Conservation (phyloP, 805 yeast species). For the Debaryomyces hansenii region DNA sequence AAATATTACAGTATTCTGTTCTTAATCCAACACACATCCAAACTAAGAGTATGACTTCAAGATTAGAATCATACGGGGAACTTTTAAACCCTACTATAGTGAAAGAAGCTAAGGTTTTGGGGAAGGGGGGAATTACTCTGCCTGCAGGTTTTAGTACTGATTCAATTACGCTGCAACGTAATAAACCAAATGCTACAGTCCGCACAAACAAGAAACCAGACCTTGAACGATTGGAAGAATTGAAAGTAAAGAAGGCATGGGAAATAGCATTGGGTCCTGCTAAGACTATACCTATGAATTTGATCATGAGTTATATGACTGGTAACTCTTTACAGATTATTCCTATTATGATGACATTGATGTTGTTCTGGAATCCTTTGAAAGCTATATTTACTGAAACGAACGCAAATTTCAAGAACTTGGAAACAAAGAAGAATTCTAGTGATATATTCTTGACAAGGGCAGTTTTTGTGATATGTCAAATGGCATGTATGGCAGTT, state of each 20-base stretch:
- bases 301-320: conserved; percentile 88
- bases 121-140: background rate
- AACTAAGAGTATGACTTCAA: too few relatives aligned
- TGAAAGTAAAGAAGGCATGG: conserved; percentile 74
- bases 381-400: conserved; percentile 64
- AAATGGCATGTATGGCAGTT: conserved; percentile 58
- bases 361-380: conserved; percentile 76
- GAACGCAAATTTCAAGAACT: conserved; percentile 51
- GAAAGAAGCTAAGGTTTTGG: background rate
- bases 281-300: conserved; percentile 83
- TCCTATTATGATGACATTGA: conserved; percentile 85
- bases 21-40: too few relatives aligned
- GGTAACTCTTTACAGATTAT: conserved; percentile 88
- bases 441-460: conserved; percentile 28
- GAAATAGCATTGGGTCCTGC: conserved; percentile 81
- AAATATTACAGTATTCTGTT: too few relatives aligned
- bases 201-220: conserved; percentile 14
- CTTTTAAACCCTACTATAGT: background rate
- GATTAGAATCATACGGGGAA: background rate
- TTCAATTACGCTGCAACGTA: background rate
- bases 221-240: conserved; percentile 27
- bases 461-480: conserved; percentile 34
- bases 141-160: background rate
- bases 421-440: conserved; percentile 38
- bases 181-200: conserved; percentile 1